Evolutionary conservation across 2,329 filamentous ascomycete species (phyloP).

Genomic region (Cercospora sojina): DNA sequence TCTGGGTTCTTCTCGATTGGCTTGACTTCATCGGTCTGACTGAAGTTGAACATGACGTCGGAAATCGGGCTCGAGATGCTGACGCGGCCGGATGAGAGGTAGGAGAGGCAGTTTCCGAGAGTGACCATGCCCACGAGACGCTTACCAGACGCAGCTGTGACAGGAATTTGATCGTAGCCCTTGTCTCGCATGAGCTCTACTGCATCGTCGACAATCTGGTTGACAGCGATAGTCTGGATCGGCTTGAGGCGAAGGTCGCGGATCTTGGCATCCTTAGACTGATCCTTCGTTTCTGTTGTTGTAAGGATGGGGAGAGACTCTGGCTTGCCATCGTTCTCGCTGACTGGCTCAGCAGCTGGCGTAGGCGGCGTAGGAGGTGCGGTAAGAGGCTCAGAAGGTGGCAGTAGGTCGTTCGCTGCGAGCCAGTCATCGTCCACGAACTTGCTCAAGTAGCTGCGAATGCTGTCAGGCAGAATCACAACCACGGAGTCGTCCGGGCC

Average conservation of each 20-base stretch:
- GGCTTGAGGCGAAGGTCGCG: slow-evolving; percentile 84
- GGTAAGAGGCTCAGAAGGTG: slow-evolving; percentile 55
- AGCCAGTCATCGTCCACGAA: slow-evolving; percentile 99
- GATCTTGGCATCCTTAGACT: slow-evolving; percentile 77
- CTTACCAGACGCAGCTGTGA: slow-evolving; percentile 65
- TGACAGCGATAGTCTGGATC: slow-evolving; percentile 76
- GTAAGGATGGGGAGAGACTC: slow-evolving; percentile 38
- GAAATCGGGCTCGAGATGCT: slow-evolving; percentile 70
- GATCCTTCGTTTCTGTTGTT: slow-evolving; percentile 53
- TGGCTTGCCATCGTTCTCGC: slow-evolving; percentile 18
- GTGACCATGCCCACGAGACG: slow-evolving; percentile 90
- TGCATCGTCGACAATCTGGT: slow-evolving; percentile 75
- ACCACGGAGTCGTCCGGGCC: slow-evolving; percentile 84
- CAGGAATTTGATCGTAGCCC: slow-evolving; percentile 95
- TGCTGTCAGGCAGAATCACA: slow-evolving; percentile 90
- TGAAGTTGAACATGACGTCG: slow-evolving; percentile 97
- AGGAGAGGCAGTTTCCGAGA: slow-evolving; percentile 88
- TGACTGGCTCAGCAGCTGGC: slow-evolving; percentile 36
- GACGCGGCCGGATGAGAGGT: slow-evolving; percentile 81
- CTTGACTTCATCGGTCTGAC: slow-evolving; percentile 79
- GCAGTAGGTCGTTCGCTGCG: slow-evolving; percentile 87
- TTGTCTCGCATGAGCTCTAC: slow-evolving; percentile 98
- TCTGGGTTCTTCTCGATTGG: slow-evolving; percentile 74
- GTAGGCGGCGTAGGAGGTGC: slow-evolving; percentile 39
- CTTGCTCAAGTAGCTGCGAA: slow-evolving; percentile 95